Conservation (phyloP, 1,139 yeast genomes). For the Diutina mesorugosa region DNA sequence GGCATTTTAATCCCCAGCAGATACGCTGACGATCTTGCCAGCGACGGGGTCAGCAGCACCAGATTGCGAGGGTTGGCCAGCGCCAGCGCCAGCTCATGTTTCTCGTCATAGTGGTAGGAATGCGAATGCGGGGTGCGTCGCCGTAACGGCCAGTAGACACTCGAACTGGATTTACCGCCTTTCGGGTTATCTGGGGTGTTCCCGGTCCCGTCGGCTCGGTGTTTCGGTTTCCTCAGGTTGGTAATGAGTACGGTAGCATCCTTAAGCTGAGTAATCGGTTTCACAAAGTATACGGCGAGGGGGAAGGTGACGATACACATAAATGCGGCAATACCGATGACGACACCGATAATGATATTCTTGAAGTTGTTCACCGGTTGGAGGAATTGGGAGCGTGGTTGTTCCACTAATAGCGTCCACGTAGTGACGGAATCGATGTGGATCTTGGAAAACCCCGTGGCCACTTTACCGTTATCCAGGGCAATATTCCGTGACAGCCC, state of each 20-base stretch:
- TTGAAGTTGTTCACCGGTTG: slow-evolving; percentile 51
- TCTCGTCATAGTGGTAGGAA: not conserved
- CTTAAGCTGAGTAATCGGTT: slow-evolving; percentile 71
- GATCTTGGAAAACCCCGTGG: slow-evolving; percentile 62
- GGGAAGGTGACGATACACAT: slow-evolving; percentile 70
- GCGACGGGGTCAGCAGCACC: not conserved
- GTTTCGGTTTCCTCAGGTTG: not conserved
- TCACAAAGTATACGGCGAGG: slow-evolving; percentile 71
- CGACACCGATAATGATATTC: slow-evolving; percentile 65
- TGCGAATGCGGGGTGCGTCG: not conserved
- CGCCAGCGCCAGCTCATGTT: not conserved
- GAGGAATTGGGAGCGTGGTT: slow-evolving; percentile 43
- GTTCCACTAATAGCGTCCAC: slow-evolving; percentile 79
- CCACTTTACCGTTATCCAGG: slow-evolving; percentile 31
- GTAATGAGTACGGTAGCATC: slow-evolving; percentile 67
- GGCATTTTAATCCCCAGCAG: not conserved
- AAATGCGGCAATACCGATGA: slow-evolving; percentile 66
- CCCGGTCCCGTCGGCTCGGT: not conserved
- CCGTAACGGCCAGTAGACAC: not conserved
- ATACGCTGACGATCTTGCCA: not conserved
- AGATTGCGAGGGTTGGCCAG: not conserved
- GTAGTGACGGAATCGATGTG: slow-evolving; percentile 28
- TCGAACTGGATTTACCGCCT: not conserved
- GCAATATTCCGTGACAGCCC: not conserved
- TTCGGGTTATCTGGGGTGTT: not conserved